phyloP scores from a whole-genome alignment of 257 asterid genomes.

The Scutellaria baicalensis region DNA sequence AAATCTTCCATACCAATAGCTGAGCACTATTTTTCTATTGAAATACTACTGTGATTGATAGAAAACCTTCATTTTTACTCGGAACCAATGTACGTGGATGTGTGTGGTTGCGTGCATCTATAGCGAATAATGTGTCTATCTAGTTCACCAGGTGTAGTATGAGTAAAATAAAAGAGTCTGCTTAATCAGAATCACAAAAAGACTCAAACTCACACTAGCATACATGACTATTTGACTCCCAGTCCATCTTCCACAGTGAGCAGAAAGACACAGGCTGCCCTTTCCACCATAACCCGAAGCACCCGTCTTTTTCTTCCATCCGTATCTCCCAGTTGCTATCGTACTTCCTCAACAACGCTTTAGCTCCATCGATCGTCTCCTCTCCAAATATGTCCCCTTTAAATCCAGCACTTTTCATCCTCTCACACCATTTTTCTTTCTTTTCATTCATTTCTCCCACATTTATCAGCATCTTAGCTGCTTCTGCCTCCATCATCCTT shows the following conservation, averaged over 20 bases:
- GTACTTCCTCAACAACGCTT: constrained; percentile 66
- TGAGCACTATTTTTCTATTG: neutral
- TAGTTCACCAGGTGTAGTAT: too few relatives aligned
- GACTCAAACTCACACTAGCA: neutral
- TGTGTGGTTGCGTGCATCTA: too few relatives aligned
- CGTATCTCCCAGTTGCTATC: constrained; percentile 73
- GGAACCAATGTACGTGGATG: too few relatives aligned
- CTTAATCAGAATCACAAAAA: neutral
- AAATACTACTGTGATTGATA: neutral
- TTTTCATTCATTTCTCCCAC: constrained; percentile 67
- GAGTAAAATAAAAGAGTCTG: neutral
- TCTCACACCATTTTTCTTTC: constrained; percentile 73
- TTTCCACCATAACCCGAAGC: constrained; percentile 68
- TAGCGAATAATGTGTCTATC: too few relatives aligned
- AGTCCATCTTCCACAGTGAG: constrained; percentile 61
- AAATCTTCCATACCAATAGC: neutral
- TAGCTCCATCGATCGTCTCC: constrained; percentile 71
- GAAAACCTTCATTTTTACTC: neutral
- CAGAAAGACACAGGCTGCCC: constrained; percentile 75
- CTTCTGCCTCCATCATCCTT: constrained; percentile 85
- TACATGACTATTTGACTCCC: constrained; percentile 6
- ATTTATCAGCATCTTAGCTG: constrained; percentile 57
- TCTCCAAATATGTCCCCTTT: constrained; percentile 48
- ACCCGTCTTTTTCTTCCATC: constrained; percentile 53
- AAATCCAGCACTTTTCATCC: constrained; percentile 61